These are phyloP conservation scores for Brasenia schreberi DNA, from an alignment of 164 flowering plant genomes.

Conservation along the genomic window DNA sequence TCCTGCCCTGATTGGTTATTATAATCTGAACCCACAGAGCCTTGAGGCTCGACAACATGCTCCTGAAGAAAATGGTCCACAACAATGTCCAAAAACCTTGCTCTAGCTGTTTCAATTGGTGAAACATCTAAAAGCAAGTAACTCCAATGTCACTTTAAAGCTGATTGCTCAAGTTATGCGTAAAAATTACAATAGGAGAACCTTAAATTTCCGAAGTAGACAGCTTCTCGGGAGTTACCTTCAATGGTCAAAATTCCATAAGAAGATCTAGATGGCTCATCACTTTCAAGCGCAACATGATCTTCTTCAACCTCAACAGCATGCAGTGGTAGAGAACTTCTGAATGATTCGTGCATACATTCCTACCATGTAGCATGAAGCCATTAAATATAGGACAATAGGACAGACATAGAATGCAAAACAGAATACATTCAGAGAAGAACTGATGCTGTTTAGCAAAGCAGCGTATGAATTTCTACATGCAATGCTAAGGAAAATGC, in stretches of 20 bases:
- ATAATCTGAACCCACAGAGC: slow-evolving; percentile 37
- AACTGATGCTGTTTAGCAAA: neutral
- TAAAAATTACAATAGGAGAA: neutral
- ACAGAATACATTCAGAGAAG: slow-evolving; percentile 1
- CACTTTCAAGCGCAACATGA: slow-evolving; percentile 41
- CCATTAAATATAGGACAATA: neutral
- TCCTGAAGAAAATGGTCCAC: slow-evolving; percentile 68
- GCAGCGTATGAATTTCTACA: neutral
- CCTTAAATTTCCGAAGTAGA: neutral
- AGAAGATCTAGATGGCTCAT: slow-evolving; percentile 32
- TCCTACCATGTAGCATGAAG: slow-evolving; percentile 26
- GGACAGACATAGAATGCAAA: neutral
- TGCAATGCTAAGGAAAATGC: no score
- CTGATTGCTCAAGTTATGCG: slow-evolving; percentile 7
- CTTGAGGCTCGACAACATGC: slow-evolving; percentile 54
- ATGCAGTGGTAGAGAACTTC: slow-evolving; percentile 49
- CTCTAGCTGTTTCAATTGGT: slow-evolving; percentile 90
- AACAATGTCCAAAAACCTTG: slow-evolving; percentile 73
- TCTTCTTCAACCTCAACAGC: slow-evolving; percentile 52
- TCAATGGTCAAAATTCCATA: slow-evolving; percentile 42
- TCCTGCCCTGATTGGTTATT: slow-evolving; percentile 45
- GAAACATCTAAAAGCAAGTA: slow-evolving; percentile 41
- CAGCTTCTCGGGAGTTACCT: slow-evolving; percentile 23
- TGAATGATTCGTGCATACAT: slow-evolving; percentile 59
- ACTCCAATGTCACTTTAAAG: neutral